Base-by-base conservation (phyloP, 768 basidiomycete genomes). In the Postia placenta region DNA sequence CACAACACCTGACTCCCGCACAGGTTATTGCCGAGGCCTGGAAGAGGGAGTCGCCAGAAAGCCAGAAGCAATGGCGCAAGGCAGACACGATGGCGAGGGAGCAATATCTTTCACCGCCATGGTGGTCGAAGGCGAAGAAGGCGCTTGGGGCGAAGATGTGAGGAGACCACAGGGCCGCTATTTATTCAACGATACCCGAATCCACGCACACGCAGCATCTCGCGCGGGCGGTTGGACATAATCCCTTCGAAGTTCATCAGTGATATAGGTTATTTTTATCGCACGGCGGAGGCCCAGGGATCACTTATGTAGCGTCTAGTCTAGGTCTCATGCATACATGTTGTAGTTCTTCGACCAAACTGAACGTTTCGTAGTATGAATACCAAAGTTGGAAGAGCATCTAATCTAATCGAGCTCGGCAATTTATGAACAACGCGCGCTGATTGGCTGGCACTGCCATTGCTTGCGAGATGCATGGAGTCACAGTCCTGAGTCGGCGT, bases 21-120 rank as follows among this genome's bases (percentile, higher is more conserved):
- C 78, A 81, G 53, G 74, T 78, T 24, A 86, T 88, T 61, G 81
- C 80, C 28, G 77, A 81, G 36, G 80, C 80, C 47, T 87, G 85
- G 85, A 76, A 73, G 60, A 67, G 70, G 42, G 80, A 84, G 64
- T 75, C 79, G n/a, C 50, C 62, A 12, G 78, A 83, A 64, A 78
- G 67, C 54, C 75, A 83, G 61, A 74, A 77, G 46, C 70, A 65
- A 53, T 87, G 85, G 85, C 68, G 72, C 49, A 73, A 78, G 45
- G 75, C 74, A 48, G 75, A 76, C 51, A 71, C 75, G 47, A 75
- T 72, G 54, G 63, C 67, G 42, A 72, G 56, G 60, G 64, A 71
- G 57, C 69, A 73, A 44, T 86, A 78, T 60, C 61, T 54, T 20
- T 55, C 66, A 17, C 57, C 73, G 35, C 61, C 67, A 46, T 67